Evolutionary conservation across 345 rosid species (phyloP).

Genomic region (Acer campestre): DNA sequence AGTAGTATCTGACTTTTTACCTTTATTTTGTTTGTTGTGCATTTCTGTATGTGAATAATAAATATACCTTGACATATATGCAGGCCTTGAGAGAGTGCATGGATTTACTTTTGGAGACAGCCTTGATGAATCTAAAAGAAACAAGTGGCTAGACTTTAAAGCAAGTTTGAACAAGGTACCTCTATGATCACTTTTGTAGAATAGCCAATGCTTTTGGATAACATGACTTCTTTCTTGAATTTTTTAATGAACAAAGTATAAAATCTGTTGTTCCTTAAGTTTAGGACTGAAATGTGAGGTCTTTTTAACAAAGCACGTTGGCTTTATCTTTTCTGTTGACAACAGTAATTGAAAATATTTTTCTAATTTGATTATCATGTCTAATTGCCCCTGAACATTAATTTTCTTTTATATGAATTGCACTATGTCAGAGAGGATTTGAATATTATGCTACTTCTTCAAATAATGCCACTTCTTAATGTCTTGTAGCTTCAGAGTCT

Average conservation of each 20-base stretch:
- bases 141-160: slow-evolving; percentile 78
- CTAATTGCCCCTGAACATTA: not conserved
- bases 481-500: slow-evolving; percentile 62
- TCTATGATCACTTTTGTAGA: not conserved
- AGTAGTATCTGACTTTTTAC: slow-evolving; percentile 48
- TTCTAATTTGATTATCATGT: slow-evolving; percentile 1
- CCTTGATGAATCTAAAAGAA: slow-evolving; percentile 58
- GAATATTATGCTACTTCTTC: not conserved
- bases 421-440: not conserved
- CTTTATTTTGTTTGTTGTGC: slow-evolving; percentile 2
- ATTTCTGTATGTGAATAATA: not conserved
- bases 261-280: too few relatives aligned
- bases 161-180: slow-evolving; percentile 70
- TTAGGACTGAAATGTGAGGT: too few relatives aligned
- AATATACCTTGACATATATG: slow-evolving; percentile 3
- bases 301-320: not conserved
- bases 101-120: slow-evolving; percentile 98
- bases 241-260: too few relatives aligned
- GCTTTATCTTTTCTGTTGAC: not conserved
- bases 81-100: slow-evolving; percentile 94
- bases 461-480: not conserved
- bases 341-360: too few relatives aligned
- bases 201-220: not conserved
- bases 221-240: too few relatives aligned
- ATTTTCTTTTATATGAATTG: too few relatives aligned